A percentile compares a stretch with the other conserved stretches of the same genome.
Conservation (phyloP, 306 rosid genomes). For the Prunus mume region DNA sequence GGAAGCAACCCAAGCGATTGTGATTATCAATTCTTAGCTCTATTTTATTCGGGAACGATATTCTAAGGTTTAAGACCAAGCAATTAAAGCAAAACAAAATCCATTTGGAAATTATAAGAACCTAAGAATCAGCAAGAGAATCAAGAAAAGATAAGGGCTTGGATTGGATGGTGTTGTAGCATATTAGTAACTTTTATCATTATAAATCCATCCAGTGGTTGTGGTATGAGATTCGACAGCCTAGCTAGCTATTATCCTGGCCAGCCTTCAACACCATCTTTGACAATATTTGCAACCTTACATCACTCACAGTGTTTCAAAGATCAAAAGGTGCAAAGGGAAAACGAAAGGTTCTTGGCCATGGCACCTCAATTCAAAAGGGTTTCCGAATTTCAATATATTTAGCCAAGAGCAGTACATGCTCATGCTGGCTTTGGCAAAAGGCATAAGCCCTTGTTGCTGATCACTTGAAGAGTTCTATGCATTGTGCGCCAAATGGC, state of each 20-base stretch:
- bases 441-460: background rate
- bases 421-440: background rate
- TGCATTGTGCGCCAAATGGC: conserved; percentile 16
- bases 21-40: no score
- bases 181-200: background rate
- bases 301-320: background rate
- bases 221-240: conserved; percentile 18
- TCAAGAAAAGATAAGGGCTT: background rate
- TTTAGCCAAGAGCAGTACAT: background rate
- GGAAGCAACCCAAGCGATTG: no score
- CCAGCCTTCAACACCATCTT: background rate
- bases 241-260: background rate
- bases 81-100: background rate
- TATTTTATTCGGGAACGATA: no score
- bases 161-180: no score
- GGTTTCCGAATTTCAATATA: no score
- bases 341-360: no score
- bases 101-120: background rate
- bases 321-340: background rate
- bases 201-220: background rate
- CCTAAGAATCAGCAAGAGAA: background rate
- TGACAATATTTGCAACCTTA: background rate
- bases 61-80: background rate
- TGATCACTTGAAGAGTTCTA: background rate
- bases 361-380: no score